Evolutionary conservation across 768 basidiomycete species (phyloP), one percentile per base, ranked within the genome.

Genomic region (Suillus weaverae): DNA sequence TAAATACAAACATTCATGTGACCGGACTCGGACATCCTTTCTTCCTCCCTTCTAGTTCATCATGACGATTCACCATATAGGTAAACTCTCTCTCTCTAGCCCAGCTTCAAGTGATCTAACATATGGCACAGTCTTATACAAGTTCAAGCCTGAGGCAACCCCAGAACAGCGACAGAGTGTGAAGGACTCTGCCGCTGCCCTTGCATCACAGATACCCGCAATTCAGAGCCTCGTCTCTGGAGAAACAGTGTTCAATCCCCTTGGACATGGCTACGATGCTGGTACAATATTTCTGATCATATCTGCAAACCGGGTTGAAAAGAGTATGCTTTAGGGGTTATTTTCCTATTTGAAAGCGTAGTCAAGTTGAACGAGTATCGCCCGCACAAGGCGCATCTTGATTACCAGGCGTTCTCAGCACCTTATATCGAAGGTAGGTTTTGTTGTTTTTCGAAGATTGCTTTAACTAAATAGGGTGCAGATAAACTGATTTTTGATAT

Each of bases 401-500:
- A 64, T 18, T 67, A 64, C 35, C 66, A 65, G 38, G 51, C 32
- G 39, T 43, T 36, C 22, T 30, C 53, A 3, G 62, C 43, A 5
- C 70, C 68, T 22, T 68, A 63, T 32, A 10, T 76, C 41, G 51
- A 74, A 66, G 73, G 74, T 73, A 16, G 3, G 67, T 62, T 10
- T n/a, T 20, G 22, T 35, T 11, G 6, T 9, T 18, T 0, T 30
- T 43, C 7, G 2, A 38, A 30, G 26, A 10, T 39, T 50, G 18
- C 32, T 43, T 26, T 53, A 35, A 54, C 36, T 6, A 9, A 61
- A 10, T n/a, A 16, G 20, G 60, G 55, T 38, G 9, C 39, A 73
- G 73, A 76, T 20, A 64, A 62, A 61, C 33, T 75, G 6, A 68
- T 73, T 53, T 75, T 68, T 53, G 71, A 74, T 46, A 67, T 73